Evolutionary conservation across 2,329 filamentous ascomycete species (phyloP).

Genomic region (Fusarium buxicola): DNA sequence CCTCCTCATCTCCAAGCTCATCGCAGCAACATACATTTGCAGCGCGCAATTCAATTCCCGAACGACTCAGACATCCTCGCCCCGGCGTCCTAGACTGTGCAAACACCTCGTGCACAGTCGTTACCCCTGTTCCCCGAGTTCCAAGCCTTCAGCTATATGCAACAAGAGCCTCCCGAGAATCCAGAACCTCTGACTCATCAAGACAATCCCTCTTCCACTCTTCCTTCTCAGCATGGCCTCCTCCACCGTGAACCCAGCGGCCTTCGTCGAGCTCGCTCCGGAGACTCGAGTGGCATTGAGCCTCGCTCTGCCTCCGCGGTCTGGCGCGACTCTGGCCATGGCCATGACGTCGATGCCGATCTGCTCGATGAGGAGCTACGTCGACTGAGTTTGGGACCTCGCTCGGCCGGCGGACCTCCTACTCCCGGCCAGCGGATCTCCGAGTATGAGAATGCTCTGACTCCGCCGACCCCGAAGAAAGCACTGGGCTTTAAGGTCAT

Average conservation of each 20-base stretch:
- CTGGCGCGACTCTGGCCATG: constrained; percentile 45
- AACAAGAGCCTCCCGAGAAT: constrained; percentile 66
- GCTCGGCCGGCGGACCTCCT: constrained; percentile 44
- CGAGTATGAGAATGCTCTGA: constrained; percentile 71
- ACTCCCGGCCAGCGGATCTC: constrained; percentile 65
- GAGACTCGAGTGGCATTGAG: constrained; percentile 52
- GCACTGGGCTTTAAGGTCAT: constrained; percentile 67
- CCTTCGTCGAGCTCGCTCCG: constrained; percentile 49
- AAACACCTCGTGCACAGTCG: constrained; percentile 62
- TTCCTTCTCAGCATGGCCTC: constrained; percentile 68
- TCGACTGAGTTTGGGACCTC: constrained; percentile 60
- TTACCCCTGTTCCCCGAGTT: constrained; percentile 49
- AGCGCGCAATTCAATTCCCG: constrained; percentile 19
- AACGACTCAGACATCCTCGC: constrained; percentile 11
- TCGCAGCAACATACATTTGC: constrained; percentile 31
- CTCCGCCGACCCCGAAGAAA: constrained; percentile 59
- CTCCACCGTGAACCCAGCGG: constrained; percentile 57
- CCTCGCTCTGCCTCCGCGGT: constrained; percentile 50
- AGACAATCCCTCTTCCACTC: constrained; percentile 50
- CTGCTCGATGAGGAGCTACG: constrained; percentile 63
- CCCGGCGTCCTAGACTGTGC: constrained; percentile 61
- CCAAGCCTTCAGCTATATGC: constrained; percentile 69
- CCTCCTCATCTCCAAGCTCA: constrained; percentile 26
- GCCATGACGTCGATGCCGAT: constrained; percentile 54
- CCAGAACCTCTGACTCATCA: constrained; percentile 56